Evolutionary conservation across 352 stramenopile genomes (phyloP).

Genomic region (Pythium aristosporum): DNA sequence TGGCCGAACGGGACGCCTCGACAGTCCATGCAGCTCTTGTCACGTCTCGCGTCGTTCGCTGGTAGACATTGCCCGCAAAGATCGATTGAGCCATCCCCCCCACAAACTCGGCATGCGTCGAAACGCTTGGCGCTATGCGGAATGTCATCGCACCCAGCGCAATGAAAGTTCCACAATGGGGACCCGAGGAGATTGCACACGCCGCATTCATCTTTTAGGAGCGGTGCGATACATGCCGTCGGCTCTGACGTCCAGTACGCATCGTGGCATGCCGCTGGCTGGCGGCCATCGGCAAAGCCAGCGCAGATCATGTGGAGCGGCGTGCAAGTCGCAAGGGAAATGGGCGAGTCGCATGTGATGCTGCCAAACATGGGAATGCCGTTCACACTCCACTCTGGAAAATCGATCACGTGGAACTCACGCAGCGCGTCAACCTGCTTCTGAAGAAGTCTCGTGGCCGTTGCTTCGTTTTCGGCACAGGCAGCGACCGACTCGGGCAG

Average conservation of each 20-base stretch:
- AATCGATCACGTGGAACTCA: conserved; percentile 27
- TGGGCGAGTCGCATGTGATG: conserved; percentile 22
- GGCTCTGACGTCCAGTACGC: conserved; percentile 22
- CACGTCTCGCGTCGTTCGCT: conserved; percentile 20
- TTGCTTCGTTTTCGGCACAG: conserved; percentile 9
- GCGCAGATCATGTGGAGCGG: conserved; percentile 29
- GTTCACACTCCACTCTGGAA: conserved; percentile 33
- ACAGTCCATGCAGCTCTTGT: conserved; percentile 32
- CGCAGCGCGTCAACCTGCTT: conserved; percentile 21
- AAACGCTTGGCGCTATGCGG: conserved; percentile 25
- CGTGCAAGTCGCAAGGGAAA: conserved; percentile 26
- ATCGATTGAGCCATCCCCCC: conserved; percentile 32
- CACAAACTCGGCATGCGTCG: conserved; percentile 35
- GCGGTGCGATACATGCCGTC: conserved; percentile 11
- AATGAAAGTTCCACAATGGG: conserved; percentile 29
- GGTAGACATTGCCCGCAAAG: conserved; percentile 32
- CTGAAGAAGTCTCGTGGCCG: conserved; percentile 15
- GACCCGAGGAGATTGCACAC: conserved; percentile 16
- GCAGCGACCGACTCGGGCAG: conserved; percentile 8
- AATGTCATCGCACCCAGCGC: conserved; percentile 31
- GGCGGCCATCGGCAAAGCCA: conserved; percentile 20
- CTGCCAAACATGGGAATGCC: conserved; percentile 24
- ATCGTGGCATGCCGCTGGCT: conserved; percentile 19
- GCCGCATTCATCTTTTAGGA: conserved; percentile 31
- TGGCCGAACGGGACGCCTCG: conserved; percentile 29